Conservation (phyloP, 2,329 filamentous ascomycete genomes). For the Annulohypoxylon truncatum region DNA sequence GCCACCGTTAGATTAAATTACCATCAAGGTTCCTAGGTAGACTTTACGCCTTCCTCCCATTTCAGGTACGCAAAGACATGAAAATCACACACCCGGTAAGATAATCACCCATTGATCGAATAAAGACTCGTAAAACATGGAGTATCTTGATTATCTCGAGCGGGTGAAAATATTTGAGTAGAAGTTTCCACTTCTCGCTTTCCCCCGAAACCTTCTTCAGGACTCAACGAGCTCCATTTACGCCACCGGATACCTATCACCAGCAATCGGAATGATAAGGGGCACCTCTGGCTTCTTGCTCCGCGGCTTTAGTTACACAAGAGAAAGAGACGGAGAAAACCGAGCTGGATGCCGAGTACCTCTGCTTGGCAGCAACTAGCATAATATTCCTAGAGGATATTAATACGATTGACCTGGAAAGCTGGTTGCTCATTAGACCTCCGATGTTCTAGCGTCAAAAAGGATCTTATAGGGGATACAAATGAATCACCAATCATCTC, state of each 20-base stretch:
- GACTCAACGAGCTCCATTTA: neutral
- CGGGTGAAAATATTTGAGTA: neutral
- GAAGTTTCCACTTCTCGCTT: neutral
- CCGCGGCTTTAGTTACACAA: neutral
- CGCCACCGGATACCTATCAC: neutral
- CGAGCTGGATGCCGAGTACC: no score
- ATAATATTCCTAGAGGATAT: neutral
- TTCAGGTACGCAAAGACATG: neutral
- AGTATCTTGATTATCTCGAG: neutral
- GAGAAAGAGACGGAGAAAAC: no score
- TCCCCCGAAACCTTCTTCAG: neutral
- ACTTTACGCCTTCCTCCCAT: neutral
- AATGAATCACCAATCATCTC: neutral
- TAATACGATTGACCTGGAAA: neutral
- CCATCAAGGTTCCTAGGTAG: neutral
- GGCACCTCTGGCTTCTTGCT: neutral
- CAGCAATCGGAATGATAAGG: neutral
- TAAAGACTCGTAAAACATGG: neutral
- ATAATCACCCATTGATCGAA: neutral
- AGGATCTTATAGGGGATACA: neutral
- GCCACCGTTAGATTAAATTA: slow-evolving; percentile 18
- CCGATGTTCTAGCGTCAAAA: neutral
- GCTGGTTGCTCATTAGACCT: neutral
- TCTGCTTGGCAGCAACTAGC: no score
- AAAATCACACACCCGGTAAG: neutral